Percentiles rank a stretch among this genome's conserved stretches.
phyloP scores from a whole-genome alignment of 1,139 yeast species.

The Kluyveromyces marxianus region DNA sequence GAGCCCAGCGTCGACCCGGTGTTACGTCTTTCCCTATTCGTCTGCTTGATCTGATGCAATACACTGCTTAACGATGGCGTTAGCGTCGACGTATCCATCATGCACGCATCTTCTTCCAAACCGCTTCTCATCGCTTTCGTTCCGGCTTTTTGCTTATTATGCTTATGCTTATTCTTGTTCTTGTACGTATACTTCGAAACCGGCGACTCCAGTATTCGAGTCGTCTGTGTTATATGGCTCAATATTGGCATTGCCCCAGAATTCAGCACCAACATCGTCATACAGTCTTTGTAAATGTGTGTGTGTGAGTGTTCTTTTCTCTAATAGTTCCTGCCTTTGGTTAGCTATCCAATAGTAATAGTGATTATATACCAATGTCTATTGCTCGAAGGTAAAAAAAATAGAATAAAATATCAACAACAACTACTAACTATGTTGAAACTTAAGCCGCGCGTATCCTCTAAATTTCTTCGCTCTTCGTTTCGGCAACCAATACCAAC shows the following conservation, averaged over 20 bases:
- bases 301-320: neutral
- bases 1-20: neutral
- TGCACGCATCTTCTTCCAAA: neutral
- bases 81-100: neutral
- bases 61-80: conserved; percentile 13
- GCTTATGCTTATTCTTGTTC: neutral
- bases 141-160: neutral
- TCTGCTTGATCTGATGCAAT: conserved; percentile 7
- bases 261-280: neutral
- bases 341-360: too few species aligned
- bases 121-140: neutral
- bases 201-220: neutral
- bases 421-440: neutral
- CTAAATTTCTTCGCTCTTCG: too few species aligned
- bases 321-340: neutral
- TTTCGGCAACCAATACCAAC: too few species aligned
- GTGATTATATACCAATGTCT: too few species aligned
- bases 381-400: too few species aligned
- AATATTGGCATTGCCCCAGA: neutral
- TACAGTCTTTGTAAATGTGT: neutral
- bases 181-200: neutral
- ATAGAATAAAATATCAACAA: too few species aligned
- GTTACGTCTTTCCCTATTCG: neutral
- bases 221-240: neutral
- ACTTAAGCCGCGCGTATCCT: neutral